Evolutionary conservation across 768 basidiomycete species (phyloP).

Genomic region (Crucibulum laeve): DNA sequence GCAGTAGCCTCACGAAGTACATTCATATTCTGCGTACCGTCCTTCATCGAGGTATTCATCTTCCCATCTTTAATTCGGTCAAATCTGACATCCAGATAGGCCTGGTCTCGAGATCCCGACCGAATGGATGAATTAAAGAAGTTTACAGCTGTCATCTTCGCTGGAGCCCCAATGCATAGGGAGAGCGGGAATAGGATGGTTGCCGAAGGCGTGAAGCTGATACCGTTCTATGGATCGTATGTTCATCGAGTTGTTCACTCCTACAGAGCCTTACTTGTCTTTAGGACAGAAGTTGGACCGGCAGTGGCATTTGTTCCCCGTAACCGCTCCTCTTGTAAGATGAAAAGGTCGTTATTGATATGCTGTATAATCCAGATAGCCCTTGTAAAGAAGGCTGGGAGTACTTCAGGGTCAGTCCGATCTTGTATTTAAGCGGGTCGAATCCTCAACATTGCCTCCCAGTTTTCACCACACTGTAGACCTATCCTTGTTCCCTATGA

Average conservation of each 20-base stretch:
- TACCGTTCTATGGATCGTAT: slow-evolving; percentile 15
- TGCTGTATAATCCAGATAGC: neutral
- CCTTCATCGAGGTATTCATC: slow-evolving; percentile 12
- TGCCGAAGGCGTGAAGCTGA: slow-evolving; percentile 9
- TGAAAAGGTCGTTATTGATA: neutral
- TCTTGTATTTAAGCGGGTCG: too few species aligned
- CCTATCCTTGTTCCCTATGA: slow-evolving; percentile 1
- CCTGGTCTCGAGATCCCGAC: slow-evolving; percentile 9
- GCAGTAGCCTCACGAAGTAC: slow-evolving; percentile 12
- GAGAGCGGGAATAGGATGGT: slow-evolving; percentile 12
- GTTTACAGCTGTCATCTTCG: slow-evolving; percentile 13
- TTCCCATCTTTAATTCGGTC: neutral
- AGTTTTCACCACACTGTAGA: slow-evolving; percentile 3
- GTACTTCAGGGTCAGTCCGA: slow-evolving; percentile 9
- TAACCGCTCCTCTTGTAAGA: neutral
- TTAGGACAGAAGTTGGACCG: slow-evolving; percentile 13
- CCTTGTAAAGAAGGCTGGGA: slow-evolving; percentile 11
- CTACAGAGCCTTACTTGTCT: neutral
- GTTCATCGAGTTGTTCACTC: slow-evolving; percentile 1
- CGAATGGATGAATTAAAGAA: slow-evolving; percentile 1
- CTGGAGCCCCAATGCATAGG: slow-evolving; percentile 14
- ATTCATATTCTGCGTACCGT: slow-evolving; percentile 18
- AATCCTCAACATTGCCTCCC: neutral
- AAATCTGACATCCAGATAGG: slow-evolving; percentile 1
- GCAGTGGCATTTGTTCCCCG: slow-evolving; percentile 5